Base-by-base conservation (phyloP, 2,329 filamentous ascomycete species). In the Chaetomium sp. region DNA sequence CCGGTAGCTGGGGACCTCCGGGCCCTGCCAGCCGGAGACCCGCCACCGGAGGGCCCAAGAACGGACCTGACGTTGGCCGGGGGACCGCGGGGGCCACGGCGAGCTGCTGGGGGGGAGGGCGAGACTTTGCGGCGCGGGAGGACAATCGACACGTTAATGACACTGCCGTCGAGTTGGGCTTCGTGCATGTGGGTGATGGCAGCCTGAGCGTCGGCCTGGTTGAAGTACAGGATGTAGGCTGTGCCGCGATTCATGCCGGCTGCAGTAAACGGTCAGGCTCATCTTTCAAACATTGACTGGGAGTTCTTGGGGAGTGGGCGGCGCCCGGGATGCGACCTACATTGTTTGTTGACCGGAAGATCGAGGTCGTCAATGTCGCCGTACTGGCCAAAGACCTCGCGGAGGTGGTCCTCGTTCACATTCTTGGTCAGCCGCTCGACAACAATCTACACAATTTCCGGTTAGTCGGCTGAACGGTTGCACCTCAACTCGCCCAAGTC, bases 101-200 rank as follows among this genome's bases (percentile, higher is more conserved):
- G 85, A 59, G 90, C 87, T 5, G 85, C 85, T 1, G 92, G 92
- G 19, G 93, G 93, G 54, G 90, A 87, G 21, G 87, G 87, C 7
- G 91, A 93, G 73, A 97, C 91, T 71, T 92, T 92, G 72, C 90
- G 88, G 57, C 90, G 87, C 0, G 92, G 92, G 42, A 96, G 82
- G 29, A 97, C 92, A 70, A 97, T 95, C 53, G 91, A 95, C 57
- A 97, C 93, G 73, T 90, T 90, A 73, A 97, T 88, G 47, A 87
- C 83, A 25, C 89, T 87, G 59, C 93, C 93, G 76, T 97, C 93
- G 31, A 97, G 80, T 74, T 96, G 91, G n/a, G 91, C 92, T 79
- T 99, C 95, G 77, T 99, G 95, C 95, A 99, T 98, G 75, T 96
- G 91, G 21, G 93, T 87, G 71, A 97, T 96, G 31, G 95, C 95